Conservation (phyloP, 805 yeast species). For the Ogataea paraovalis region DNA sequence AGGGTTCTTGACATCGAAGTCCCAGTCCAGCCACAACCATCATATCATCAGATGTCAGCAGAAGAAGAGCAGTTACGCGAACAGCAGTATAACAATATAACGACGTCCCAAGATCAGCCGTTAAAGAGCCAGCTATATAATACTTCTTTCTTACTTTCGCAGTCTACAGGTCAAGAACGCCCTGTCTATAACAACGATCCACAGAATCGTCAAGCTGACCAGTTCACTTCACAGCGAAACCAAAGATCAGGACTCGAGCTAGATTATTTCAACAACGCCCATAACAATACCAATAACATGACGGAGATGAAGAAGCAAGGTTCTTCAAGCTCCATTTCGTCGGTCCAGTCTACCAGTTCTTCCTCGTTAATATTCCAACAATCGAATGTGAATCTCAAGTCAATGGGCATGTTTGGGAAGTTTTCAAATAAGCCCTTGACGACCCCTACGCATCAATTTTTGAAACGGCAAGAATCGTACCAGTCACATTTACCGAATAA, state of each 20-base stretch:
- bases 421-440: not conserved
- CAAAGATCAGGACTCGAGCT: not conserved
- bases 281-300: not conserved
- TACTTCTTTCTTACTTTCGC: constrained; percentile 35
- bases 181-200: constrained; percentile 15
- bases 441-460: constrained; percentile 9
- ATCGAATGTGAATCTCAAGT: constrained; percentile 17
- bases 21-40: constrained; percentile 1
- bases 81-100: not conserved
- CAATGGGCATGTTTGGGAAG: not conserved
- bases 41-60: not conserved
- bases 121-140: constrained; percentile 12
- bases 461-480: constrained; percentile 21
- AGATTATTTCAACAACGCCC: constrained; percentile 1
- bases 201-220: not conserved
- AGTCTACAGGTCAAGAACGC: constrained; percentile 49
- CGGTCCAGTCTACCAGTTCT: constrained; percentile 8
- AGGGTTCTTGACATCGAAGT: constrained; percentile 17
- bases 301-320: constrained; percentile 20
- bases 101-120: not conserved
- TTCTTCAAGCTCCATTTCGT: constrained; percentile 9
- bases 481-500: constrained; percentile 6
- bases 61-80: not conserved
- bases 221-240: not conserved
- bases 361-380: constrained; percentile 24